phyloP scores from a whole-genome alignment of 331 rosid genomes.

The Quercus phellos region DNA sequence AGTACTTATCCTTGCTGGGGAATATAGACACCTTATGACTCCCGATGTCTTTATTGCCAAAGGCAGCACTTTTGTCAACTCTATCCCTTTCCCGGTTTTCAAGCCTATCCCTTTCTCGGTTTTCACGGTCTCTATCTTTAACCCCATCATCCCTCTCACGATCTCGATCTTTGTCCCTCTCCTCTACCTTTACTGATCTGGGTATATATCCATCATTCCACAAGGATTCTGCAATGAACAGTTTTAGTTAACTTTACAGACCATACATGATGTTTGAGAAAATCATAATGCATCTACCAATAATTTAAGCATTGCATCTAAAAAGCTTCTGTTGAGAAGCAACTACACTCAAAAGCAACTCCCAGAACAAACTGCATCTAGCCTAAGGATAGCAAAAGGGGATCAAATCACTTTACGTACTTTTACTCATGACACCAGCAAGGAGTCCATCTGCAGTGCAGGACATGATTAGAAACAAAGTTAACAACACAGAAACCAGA shows the following conservation, averaged over 20 bases:
- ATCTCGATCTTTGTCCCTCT: conserved; percentile 64
- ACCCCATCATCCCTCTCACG: conserved; percentile 73
- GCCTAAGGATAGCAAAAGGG: conserved; percentile 23
- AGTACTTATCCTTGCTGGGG: conserved; percentile 87
- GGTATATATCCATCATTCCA: conserved; percentile 80
- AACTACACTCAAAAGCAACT: conserved; percentile 18
- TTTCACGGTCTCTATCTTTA: conserved; percentile 75
- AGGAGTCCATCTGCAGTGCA: conserved; percentile 92
- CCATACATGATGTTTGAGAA: conserved; percentile 21
- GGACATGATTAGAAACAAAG: conserved; percentile 44
- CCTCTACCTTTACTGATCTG: conserved; percentile 63
- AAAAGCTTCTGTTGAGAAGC: background rate
- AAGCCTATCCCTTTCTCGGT: conserved; percentile 64
- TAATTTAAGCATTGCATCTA: background rate
- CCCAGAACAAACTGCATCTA: conserved; percentile 21
- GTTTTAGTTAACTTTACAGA: conserved; percentile 13
- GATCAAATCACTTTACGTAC: conserved; percentile 54
- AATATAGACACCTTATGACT: conserved; percentile 63
- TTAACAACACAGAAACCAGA: conserved; percentile 19
- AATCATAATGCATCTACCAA: background rate
- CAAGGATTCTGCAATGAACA: conserved; percentile 64
- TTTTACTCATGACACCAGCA: conserved; percentile 93
- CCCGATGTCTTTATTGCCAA: conserved; percentile 59
- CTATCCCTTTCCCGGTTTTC: conserved; percentile 69
- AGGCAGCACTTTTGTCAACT: conserved; percentile 35